A percentile compares a stretch with the other conserved stretches of the same genome.
Evolutionary conservation across 208 protist species (phyloP).

Genomic region (Trypanosoma scelopori): DNA sequence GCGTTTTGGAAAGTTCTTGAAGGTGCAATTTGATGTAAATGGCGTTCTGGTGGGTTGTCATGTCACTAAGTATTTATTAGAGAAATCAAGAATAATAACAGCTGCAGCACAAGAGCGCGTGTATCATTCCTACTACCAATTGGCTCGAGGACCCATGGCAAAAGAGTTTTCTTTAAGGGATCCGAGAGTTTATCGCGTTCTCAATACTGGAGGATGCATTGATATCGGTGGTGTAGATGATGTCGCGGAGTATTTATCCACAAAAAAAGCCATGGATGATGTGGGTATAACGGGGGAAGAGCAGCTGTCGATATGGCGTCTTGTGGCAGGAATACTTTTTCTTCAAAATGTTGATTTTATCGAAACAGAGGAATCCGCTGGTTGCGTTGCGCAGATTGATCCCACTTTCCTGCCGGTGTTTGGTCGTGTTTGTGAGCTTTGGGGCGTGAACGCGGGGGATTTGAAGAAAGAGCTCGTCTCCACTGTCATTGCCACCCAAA

Average conservation of each 20-base stretch:
- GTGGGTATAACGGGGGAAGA: conserved; percentile 66
- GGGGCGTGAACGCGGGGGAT: conserved; percentile 27
- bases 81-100: conserved; percentile 73
- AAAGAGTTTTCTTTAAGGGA: conserved; percentile 27
- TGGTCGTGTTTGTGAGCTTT: conserved; percentile 28
- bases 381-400: conserved; percentile 24
- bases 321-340: conserved; percentile 60
- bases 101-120: conserved; percentile 56
- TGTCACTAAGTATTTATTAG: conserved; percentile 69
- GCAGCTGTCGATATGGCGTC: conserved; percentile 38
- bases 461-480: conserved; percentile 33
- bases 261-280: conserved; percentile 43
- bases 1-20: conserved; percentile 84
- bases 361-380: conserved; percentile 23
- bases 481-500: conserved; percentile 20
- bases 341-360: conserved; percentile 75
- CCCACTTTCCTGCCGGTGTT: conserved; percentile 26
- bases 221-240: conserved; percentile 50
- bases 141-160: conserved; percentile 20
- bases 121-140: conserved; percentile 92
- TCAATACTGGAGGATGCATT: conserved; percentile 28
- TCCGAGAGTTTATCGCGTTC: conserved; percentile 26
- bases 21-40: conserved; percentile 50
- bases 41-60: conserved; percentile 49
- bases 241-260: conserved; percentile 26